phyloP scores from a whole-genome alignment of 495 filamentous ascomycete species.

The Amniculicola lignicola region DNA sequence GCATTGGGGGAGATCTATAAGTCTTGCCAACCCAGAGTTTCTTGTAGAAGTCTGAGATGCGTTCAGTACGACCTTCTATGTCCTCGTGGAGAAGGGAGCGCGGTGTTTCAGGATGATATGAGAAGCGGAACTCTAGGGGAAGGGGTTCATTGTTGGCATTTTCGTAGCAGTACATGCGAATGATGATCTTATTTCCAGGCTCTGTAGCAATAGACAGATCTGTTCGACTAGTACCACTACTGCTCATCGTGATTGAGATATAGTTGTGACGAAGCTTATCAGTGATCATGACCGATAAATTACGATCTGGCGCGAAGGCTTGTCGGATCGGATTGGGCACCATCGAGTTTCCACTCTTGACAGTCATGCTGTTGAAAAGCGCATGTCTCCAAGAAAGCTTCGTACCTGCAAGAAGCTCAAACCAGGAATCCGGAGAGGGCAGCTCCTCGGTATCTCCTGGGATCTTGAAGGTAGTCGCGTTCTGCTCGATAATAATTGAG shows the following conservation, averaged over 20 bases:
- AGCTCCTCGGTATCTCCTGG: neutral
- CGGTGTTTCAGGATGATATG: constrained; percentile 11
- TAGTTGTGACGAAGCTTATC: constrained; percentile 4
- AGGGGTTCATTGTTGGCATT: constrained; percentile 6
- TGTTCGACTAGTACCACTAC: constrained; percentile 6
- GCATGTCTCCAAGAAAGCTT: constrained; percentile 17
- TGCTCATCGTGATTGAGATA: constrained; percentile 15
- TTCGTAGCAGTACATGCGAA: constrained; percentile 18
- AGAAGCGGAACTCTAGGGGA: constrained; percentile 14
- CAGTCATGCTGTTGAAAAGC: constrained; percentile 10
- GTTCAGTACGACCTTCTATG: constrained; percentile 9
- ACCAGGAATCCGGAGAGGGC: constrained; percentile 11
- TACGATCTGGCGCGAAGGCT: constrained; percentile 4
- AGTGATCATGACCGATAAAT: constrained; percentile 12
- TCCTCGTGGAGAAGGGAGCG: constrained; percentile 12
- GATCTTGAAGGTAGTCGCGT: constrained; percentile 5
- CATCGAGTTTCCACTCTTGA: constrained; percentile 12
- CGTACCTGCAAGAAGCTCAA: constrained; percentile 14
- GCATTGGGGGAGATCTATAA: neutral
- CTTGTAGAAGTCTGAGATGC: constrained; percentile 19
- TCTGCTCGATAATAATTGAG: neutral
- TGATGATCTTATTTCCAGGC: constrained; percentile 15
- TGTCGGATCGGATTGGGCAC: constrained; percentile 18
- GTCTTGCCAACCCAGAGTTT: constrained; percentile 15
- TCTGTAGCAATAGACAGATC: constrained; percentile 15